phyloP scores from a whole-genome alignment of 1,284 basidiomycete species.

The Microbotryum scabiosae region DNA sequence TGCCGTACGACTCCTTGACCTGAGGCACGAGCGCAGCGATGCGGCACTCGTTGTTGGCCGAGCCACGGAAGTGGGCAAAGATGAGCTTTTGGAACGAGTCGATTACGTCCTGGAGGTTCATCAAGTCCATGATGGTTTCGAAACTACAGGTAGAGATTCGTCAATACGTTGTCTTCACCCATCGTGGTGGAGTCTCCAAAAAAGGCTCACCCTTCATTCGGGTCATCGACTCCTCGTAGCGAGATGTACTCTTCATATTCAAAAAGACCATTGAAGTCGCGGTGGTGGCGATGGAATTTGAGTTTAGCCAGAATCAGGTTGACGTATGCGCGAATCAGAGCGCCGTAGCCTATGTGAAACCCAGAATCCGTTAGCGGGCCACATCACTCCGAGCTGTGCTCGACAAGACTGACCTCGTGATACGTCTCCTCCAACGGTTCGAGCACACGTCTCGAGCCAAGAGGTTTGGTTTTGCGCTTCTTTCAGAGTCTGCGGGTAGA shows the following conservation, averaged over 20 bases:
- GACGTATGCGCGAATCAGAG: conserved; percentile 86
- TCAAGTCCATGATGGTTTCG: conserved; percentile 90
- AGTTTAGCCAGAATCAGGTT: conserved; percentile 91
- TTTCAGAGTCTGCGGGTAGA: conserved; percentile 63
- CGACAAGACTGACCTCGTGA: conserved; percentile 52
- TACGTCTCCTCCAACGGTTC: conserved; percentile 73
- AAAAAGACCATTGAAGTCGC: conserved; percentile 92
- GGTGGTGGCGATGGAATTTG: conserved; percentile 81
- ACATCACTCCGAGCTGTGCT: neutral
- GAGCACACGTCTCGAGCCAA: conserved; percentile 89
- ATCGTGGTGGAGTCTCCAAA: neutral
- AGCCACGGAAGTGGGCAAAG: conserved; percentile 82
- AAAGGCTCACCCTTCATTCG: conserved; percentile 77
- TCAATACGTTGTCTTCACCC: neutral
- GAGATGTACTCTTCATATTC: conserved; percentile 97
- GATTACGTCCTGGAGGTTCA: conserved; percentile 92
- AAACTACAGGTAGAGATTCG: conserved; percentile 51
- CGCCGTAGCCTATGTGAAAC: conserved; percentile 61
- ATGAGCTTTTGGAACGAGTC: conserved; percentile 95
- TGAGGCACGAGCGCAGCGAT: conserved; percentile 87
- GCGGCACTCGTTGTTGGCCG: conserved; percentile 87
- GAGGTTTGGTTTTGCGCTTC: conserved; percentile 92
- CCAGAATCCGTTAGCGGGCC: neutral
- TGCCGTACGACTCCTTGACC: conserved; percentile 95
- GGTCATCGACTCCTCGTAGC: conserved; percentile 90